Percentiles rank a stretch among this genome's conserved stretches.
Evolutionary conservation across 805 yeast species (phyloP).

Genomic region (Kuraishia floccosa): DNA sequence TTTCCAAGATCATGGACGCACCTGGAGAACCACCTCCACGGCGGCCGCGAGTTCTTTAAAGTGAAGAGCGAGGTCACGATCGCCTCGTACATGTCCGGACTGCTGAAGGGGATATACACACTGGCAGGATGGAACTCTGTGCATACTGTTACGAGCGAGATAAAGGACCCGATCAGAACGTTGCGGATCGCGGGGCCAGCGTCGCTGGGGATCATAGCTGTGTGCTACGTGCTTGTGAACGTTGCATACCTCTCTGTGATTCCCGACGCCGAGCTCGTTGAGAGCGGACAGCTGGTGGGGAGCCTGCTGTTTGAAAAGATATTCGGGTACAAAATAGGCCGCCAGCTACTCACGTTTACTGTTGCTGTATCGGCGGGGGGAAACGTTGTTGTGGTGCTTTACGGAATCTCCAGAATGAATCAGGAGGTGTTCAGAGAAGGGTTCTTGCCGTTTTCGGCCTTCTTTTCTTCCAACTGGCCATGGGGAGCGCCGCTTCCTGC

Average conservation of each 20-base stretch:
- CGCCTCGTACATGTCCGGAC: slow-evolving; percentile 34
- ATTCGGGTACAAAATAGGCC: slow-evolving; percentile 37
- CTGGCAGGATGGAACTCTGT: slow-evolving; percentile 45
- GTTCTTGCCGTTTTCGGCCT: slow-evolving; percentile 33
- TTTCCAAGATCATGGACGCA: slow-evolving; percentile 33
- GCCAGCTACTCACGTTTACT: slow-evolving; percentile 32
- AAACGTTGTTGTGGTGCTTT: slow-evolving; percentile 41
- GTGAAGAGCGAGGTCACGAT: slow-evolving; percentile 20
- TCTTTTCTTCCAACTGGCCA: slow-evolving; percentile 46
- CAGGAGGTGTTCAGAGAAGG: slow-evolving; percentile 51
- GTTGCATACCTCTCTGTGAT: slow-evolving; percentile 39
- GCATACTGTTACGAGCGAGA: slow-evolving; percentile 43
- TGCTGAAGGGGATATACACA: slow-evolving; percentile 40
- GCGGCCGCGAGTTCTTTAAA: slow-evolving; percentile 16
- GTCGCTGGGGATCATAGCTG: slow-evolving; percentile 27
- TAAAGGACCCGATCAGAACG: slow-evolving; percentile 38
- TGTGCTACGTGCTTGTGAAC: slow-evolving; percentile 36
- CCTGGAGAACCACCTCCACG: slow-evolving; percentile 28
- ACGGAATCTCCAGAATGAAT: slow-evolving; percentile 39
- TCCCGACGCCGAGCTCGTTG: slow-evolving; percentile 31
- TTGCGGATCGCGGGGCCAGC: slow-evolving; percentile 42
- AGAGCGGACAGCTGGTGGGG: slow-evolving; percentile 39
- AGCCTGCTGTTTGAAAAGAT: slow-evolving; percentile 38
- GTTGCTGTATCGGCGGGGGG: slow-evolving; percentile 47
- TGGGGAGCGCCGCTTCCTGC: slow-evolving; percentile 40